phyloP scores from a whole-genome alignment of 2,329 filamentous ascomycete species.

The Trichoderma citrinoviride region DNA sequence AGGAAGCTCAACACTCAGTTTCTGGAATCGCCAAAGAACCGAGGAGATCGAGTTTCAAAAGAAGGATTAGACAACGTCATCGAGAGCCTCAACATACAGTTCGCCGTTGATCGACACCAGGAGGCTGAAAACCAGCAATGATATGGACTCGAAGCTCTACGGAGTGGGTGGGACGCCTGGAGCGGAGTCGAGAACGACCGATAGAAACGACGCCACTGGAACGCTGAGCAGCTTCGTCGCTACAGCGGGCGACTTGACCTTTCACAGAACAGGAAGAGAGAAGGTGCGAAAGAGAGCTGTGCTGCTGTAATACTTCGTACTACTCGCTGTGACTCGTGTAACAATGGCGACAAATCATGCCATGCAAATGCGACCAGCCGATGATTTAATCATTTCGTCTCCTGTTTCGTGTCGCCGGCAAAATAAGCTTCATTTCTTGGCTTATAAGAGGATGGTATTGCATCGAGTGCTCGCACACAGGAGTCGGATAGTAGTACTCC shows the following conservation, averaged over 20 bases:
- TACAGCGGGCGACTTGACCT: not conserved
- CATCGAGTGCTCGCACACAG: too few species aligned
- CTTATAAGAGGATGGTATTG: not conserved
- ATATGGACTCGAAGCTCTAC: too few species aligned
- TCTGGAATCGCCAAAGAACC: too few species aligned
- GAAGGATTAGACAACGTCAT: too few species aligned
- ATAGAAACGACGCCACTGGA: not conserved
- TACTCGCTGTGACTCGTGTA: not conserved
- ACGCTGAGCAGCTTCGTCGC: not conserved
- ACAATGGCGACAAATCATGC: not conserved
- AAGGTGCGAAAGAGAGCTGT: not conserved
- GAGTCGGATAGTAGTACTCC: not conserved
- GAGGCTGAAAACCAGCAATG: too few species aligned
- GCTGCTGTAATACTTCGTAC: not conserved
- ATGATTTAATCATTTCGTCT: not conserved
- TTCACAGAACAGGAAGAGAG: too few species aligned
- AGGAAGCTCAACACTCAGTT: too few species aligned
- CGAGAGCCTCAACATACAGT: too few species aligned
- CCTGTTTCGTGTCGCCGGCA: not conserved
- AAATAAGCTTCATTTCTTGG: not conserved
- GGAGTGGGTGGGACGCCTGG: too few species aligned
- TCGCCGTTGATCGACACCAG: too few species aligned
- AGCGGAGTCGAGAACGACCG: not conserved
- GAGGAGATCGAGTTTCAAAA: too few species aligned
- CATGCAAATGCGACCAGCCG: slow-evolving; percentile 7